These are phyloP conservation scores for Scortechinia acanthostroma DNA, from an alignment of 2,329 filamentous ascomycete genomes.

Conservation along the genomic window DNA sequence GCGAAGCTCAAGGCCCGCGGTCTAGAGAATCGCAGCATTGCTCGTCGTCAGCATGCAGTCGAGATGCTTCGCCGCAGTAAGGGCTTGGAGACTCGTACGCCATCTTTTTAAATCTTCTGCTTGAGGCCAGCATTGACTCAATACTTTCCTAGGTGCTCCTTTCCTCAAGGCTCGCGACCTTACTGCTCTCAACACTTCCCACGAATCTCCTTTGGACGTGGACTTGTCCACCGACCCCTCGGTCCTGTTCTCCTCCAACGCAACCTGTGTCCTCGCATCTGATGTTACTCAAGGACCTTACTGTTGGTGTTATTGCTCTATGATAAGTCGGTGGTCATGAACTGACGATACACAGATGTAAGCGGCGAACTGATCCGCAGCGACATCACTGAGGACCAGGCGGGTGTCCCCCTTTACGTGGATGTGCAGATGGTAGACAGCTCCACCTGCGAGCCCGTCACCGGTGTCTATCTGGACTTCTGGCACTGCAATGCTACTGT, in stretches of 20 bases:
- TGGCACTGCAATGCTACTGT: slow-evolving; percentile 37
- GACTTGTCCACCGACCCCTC: slow-evolving; percentile 18
- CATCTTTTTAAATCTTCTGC: background rate
- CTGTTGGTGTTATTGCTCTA: slow-evolving; percentile 19
- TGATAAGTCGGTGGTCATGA: background rate
- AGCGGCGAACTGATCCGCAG: slow-evolving; percentile 25
- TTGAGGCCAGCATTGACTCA: background rate
- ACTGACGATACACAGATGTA: slow-evolving; percentile 14
- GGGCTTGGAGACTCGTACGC: slow-evolving; percentile 16
- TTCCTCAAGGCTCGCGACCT: slow-evolving; percentile 21
- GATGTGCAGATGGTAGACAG: slow-evolving; percentile 34
- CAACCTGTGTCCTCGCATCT: slow-evolving; percentile 38
- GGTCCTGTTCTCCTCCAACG: slow-evolving; percentile 30
- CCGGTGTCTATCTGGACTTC: slow-evolving; percentile 28
- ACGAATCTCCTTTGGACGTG: slow-evolving; percentile 26
- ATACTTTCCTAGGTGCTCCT: slow-evolving; percentile 7
- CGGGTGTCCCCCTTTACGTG: slow-evolving; percentile 27
- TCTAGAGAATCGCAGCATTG: slow-evolving; percentile 29
- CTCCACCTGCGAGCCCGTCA: slow-evolving; percentile 27
- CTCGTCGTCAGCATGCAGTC: slow-evolving; percentile 30
- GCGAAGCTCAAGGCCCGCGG: slow-evolving; percentile 36
- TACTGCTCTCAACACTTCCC: slow-evolving; percentile 21
- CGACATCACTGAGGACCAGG: slow-evolving; percentile 29
- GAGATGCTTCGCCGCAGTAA: slow-evolving; percentile 30
- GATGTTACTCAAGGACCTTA: slow-evolving; percentile 46